Conservation (phyloP, 2,329 filamentous ascomycete species). For the Fusarium fujikuroi region DNA sequence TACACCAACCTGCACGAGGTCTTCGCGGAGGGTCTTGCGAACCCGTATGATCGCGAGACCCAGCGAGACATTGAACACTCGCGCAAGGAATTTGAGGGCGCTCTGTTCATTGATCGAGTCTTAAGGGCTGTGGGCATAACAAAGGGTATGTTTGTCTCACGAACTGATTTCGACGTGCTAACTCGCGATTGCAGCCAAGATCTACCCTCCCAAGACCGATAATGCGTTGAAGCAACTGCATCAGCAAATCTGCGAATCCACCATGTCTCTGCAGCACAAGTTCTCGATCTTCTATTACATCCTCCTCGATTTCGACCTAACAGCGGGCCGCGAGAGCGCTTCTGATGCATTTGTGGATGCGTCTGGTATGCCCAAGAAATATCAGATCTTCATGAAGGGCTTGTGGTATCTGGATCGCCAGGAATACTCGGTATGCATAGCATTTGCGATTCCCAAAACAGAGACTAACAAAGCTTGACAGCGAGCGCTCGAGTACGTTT, state of each 20-base stretch:
- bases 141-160: slow-evolving; percentile 63
- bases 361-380: slow-evolving; percentile 77
- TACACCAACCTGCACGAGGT: slow-evolving; percentile 75
- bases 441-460: not conserved
- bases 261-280: slow-evolving; percentile 78
- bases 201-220: slow-evolving; percentile 80
- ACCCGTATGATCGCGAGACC: slow-evolving; percentile 70
- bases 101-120: slow-evolving; percentile 83
- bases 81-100: slow-evolving; percentile 74
- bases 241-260: slow-evolving; percentile 72
- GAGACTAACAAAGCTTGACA: slow-evolving; percentile 45
- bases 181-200: slow-evolving; percentile 59
- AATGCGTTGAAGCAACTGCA: slow-evolving; percentile 75
- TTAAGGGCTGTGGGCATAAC: slow-evolving; percentile 75
- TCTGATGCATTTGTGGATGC: slow-evolving; percentile 68
- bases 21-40: slow-evolving; percentile 69
- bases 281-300: slow-evolving; percentile 87
- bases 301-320: slow-evolving; percentile 76
- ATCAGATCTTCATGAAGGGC: slow-evolving; percentile 83
- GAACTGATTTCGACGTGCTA: not conserved
- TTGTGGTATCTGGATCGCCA: slow-evolving; percentile 82
- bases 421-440: slow-evolving; percentile 67
- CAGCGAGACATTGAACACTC: slow-evolving; percentile 72
- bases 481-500: slow-evolving; percentile 78
- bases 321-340: slow-evolving; percentile 60